These are phyloP conservation scores for Acorus calamus DNA, from an alignment of 106 monocot genomes.

Conservation along the genomic window DNA sequence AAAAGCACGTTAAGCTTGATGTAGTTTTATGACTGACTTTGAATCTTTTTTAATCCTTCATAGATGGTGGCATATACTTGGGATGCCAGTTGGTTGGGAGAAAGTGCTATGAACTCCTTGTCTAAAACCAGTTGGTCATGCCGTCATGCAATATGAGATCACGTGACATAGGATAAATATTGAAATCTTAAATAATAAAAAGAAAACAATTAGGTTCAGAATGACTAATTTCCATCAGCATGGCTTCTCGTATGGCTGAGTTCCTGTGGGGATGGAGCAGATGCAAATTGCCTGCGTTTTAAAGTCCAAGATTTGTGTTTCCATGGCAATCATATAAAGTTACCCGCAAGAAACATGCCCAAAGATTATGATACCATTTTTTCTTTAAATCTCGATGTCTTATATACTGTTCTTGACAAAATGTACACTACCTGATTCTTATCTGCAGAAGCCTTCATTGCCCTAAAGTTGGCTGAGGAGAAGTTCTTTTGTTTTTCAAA, in stretches of 20 bases:
- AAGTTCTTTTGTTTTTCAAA: slow-evolving; percentile 58
- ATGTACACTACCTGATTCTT: not conserved
- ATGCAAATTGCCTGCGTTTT: not conserved
- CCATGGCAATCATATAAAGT: not conserved
- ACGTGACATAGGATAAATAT: too few relatives aligned
- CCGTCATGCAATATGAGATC: too few relatives aligned
- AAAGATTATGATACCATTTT: not conserved
- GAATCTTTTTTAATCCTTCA: too few relatives aligned
- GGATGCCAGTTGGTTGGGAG: too few relatives aligned
- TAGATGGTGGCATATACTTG: too few relatives aligned
- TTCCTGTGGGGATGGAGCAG: not conserved
- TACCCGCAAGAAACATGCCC: too few relatives aligned
- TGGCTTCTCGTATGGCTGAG: not conserved
- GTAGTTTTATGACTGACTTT: too few relatives aligned
- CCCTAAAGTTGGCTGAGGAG: slow-evolving; percentile 71
- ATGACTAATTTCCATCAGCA: not conserved
- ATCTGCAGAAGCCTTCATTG: slow-evolving; percentile 67
- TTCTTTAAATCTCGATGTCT: not conserved
- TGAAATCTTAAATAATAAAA: too few relatives aligned
- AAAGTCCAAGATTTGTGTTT: not conserved
- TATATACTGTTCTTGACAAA: not conserved
- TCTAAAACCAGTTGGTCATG: too few relatives aligned
- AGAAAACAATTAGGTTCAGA: not conserved
- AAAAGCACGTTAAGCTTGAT: too few relatives aligned
- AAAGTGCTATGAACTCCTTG: too few relatives aligned